A percentile compares a stretch with the other conserved stretches of the same genome.
These are phyloP conservation scores for Saksenaea vasiformis DNA, from an alignment of 371 early-diverging fungal genomes.

Conservation along the genomic window DNA sequence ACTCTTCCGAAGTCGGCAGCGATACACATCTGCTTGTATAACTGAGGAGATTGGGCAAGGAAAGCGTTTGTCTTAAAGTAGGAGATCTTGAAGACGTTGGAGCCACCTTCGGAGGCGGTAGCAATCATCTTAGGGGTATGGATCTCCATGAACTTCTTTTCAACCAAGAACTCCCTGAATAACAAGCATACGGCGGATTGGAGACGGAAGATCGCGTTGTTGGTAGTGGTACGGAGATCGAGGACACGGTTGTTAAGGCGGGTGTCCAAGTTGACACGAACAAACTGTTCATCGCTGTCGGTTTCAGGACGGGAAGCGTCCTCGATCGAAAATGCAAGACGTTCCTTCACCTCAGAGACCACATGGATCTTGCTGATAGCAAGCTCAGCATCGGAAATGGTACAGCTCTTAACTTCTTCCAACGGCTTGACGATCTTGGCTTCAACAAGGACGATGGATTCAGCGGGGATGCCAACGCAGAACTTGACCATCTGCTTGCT, in stretches of 20 bases:
- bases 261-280: constrained; percentile 90
- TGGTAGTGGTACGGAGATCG: constrained; percentile 96
- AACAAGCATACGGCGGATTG: constrained; percentile 93
- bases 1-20: constrained; percentile 98
- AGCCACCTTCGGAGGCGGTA: constrained; percentile 98
- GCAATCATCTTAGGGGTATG: constrained; percentile 99
- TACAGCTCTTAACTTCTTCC: constrained; percentile 91
- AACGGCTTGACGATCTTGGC: constrained; percentile 79
- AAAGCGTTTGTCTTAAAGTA: constrained; percentile 97
- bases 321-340: constrained; percentile 95
- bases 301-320: constrained; percentile 91
- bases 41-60: constrained; percentile 99
- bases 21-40: constrained; percentile 99
- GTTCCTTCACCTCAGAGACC: constrained; percentile 75
- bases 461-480: constrained; percentile 78
- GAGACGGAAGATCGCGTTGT: constrained; percentile 98
- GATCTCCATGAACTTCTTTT: constrained; percentile 94
- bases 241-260: constrained; percentile 97
- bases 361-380: constrained; percentile 75
- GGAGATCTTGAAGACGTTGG: constrained; percentile 96
- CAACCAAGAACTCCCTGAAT: constrained; percentile 93
- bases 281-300: constrained; percentile 73
- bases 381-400: constrained; percentile 90
- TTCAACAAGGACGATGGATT: constrained; percentile 89
- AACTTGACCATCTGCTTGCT: constrained; percentile 97